Percentiles rank a stretch among this genome's conserved stretches.
phyloP scores from a whole-genome alignment of 208 protist genomes.

The Phytomonas francai region DNA sequence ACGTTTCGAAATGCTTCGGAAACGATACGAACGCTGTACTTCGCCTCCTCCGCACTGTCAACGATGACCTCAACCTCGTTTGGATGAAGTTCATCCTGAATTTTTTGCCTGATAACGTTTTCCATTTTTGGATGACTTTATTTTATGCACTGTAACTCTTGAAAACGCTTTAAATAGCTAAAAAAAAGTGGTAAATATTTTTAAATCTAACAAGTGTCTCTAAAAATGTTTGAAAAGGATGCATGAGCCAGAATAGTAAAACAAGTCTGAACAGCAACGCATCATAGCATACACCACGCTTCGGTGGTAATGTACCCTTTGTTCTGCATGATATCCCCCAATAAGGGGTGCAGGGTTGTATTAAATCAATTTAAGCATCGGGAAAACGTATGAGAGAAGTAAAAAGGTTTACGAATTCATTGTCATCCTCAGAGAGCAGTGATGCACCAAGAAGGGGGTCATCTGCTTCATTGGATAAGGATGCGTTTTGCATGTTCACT shows the following conservation, averaged over 20 bases:
- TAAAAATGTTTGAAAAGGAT: not conserved
- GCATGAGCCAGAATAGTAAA: not conserved
- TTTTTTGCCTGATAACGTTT: constrained; percentile 5
- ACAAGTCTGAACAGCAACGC: not conserved
- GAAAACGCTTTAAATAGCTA: not conserved
- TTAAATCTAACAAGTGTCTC: not conserved
- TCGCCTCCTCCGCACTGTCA: constrained; percentile 40
- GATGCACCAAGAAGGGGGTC: not conserved
- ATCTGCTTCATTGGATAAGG: not conserved
- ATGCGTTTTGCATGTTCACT: not conserved
- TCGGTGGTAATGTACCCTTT: not conserved
- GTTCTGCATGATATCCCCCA: not conserved
- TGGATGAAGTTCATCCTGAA: constrained; percentile 16
- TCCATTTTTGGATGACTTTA: not conserved
- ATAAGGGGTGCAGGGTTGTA: not conserved
- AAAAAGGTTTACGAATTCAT: not conserved
- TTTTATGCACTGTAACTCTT: not conserved
- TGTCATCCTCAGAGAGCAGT: not conserved
- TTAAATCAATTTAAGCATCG: not conserved
- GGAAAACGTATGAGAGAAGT: not conserved
- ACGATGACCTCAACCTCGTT: constrained; percentile 31
- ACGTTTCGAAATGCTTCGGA: constrained; percentile 45
- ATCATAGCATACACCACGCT: not conserved
- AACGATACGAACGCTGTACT: constrained; percentile 59
- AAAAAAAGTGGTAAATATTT: not conserved